Conservation (phyloP, 2,329 filamentous ascomycete species). For the Aspergillus japonicus region DNA sequence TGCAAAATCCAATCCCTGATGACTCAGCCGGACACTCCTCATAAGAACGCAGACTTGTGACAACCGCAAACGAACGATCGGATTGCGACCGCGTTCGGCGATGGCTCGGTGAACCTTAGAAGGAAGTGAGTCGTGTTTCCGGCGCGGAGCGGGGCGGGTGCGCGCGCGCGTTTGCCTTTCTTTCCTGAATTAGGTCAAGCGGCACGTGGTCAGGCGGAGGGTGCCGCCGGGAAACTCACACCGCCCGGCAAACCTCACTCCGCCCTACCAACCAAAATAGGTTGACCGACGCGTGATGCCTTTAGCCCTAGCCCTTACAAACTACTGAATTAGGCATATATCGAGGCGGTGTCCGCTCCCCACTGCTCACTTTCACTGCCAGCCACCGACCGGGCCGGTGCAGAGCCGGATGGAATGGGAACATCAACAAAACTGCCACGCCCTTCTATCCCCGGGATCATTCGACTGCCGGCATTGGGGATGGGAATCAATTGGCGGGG, state of each 20-base stretch:
- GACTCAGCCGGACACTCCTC: too few species aligned
- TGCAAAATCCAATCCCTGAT: not conserved
- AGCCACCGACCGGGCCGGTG: not conserved
- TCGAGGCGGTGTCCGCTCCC: not conserved
- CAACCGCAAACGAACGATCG: not conserved
- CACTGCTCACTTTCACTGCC: not conserved
- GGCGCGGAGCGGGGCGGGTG: not conserved
- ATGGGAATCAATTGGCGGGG: not conserved
- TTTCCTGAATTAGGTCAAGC: not conserved
- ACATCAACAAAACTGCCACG: not conserved
- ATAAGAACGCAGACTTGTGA: not conserved
- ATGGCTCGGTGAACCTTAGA: not conserved
- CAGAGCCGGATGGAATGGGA: not conserved
- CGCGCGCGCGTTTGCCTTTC: not conserved
- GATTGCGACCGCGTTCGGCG: not conserved
- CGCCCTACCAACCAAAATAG: not conserved
- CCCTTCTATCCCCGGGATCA: not conserved
- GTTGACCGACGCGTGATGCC: not conserved
- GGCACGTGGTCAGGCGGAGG: not conserved
- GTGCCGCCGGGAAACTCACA: not conserved
- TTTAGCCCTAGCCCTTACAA: not conserved
- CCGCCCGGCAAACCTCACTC: not conserved
- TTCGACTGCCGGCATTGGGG: not conserved
- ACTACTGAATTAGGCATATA: not conserved
- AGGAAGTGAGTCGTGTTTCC: not conserved